These are phyloP conservation scores for Asclepias syriaca DNA, from an alignment of 257 asterid genomes.

Conservation along the genomic window DNA sequence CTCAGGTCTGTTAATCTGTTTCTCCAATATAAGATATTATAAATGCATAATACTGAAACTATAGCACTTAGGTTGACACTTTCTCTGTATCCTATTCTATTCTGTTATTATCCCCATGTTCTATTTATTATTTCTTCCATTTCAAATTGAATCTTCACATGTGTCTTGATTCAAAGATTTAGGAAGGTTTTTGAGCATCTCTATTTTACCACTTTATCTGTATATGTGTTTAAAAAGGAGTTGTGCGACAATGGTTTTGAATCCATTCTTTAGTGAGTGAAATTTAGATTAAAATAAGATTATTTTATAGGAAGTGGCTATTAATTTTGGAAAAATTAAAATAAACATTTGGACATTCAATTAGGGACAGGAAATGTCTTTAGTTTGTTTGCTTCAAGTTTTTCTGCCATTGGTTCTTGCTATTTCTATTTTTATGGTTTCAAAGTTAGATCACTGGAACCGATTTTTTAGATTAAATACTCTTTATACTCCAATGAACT, in stretches of 20 bases:
- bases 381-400: not conserved
- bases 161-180: not conserved
- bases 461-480: not conserved
- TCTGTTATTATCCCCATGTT: not conserved
- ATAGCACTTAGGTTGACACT: not conserved
- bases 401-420: not conserved
- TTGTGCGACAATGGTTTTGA: not conserved
- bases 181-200: not conserved
- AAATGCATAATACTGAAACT: constrained; percentile 1
- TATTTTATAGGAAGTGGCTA: not conserved
- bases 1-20: constrained; percentile 47
- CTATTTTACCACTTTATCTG: not conserved
- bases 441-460: not conserved
- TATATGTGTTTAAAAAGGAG: not conserved
- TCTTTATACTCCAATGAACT: not conserved
- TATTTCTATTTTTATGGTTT: not conserved
- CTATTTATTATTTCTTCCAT: not conserved
- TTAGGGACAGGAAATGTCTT: not conserved
- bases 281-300: not conserved
- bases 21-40: constrained; percentile 5
- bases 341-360: not conserved
- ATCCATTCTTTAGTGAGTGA: not conserved
- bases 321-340: not conserved
- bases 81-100: not conserved
- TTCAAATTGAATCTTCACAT: not conserved